Base-by-base conservation (phyloP, 2,329 filamentous ascomycete genomes). In the Amphichorda felina region DNA sequence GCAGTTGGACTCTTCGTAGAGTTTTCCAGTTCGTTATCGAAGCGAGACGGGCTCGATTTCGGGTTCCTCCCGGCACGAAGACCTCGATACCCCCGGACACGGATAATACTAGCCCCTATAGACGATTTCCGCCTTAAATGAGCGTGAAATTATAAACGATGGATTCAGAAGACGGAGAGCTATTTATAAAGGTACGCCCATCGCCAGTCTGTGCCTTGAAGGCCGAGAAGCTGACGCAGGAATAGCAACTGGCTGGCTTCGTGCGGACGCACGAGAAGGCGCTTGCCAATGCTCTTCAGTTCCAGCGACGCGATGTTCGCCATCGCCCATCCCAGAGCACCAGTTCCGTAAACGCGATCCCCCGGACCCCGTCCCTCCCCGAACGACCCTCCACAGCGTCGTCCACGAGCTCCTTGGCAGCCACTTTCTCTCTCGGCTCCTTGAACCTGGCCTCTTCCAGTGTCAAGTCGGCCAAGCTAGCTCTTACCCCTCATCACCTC, bases 211-310 rank as follows among this genome's bases (percentile, higher is more conserved):
- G 15, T n/a, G 21, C 32, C 25, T 32, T 10, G 25, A 15, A 19
- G 35, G 38, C 41, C 35, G 31, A 17, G 18, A 40, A 48, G 42
- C 57, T 64, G 41, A 61, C 49, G 3, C 27, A 9, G 30, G 8
- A 19, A 40, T 57, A 95, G 89, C 91, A 94, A 71, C 73, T 98
- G 56, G 88, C 89, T 55, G 81, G 81, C 63, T 96, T 94, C 62
- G 87, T 98, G 61, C 86, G 88, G 43, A 94, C 87, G 38, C 87
- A 98, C 66, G 91, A 98, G 63, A 94, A 94, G 64, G 89, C 88
- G 26, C 75, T 98, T 43, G 91, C 91, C 54, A 96, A 96, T 65
- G 89, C 89, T 49, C 68, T 95, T 43, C 89, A 95, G 59, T 71
- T 93, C 48, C 56, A 57, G 38, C 80, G 81, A 56, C 77, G 84